Evolutionary conservation across 1,284 basidiomycete species (phyloP), one percentile per base, ranked within the genome.

Genomic region (Xerocomus nothofagi): DNA sequence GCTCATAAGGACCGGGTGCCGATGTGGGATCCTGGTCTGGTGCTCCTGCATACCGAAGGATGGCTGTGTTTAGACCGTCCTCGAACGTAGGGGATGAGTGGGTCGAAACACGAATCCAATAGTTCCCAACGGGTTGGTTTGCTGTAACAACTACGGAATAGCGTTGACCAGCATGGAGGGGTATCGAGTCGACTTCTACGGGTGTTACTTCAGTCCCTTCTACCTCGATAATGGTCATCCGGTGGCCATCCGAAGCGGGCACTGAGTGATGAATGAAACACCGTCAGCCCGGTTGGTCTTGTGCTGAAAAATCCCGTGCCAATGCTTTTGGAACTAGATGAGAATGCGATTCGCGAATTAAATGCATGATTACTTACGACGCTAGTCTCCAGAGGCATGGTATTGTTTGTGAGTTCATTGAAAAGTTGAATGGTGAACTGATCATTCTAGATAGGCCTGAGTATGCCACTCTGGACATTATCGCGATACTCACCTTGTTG

Each of bases 1-100:
- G 58, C 17, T 54, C 61, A 47, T 59, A 67, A 0, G 69, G 65
- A 0, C 63, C 59, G 49, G 69, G 62, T 0, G 52, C 30, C 0
- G 75, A 71, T 5, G 61, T 72, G 0, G 78, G 81, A 27, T 82
- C 79, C 9, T 39, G 39, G 1, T 50, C 50, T 0, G 64, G 55
- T 3, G 81, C 82, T 6, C 76, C 75, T 0, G 38, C 50, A 56
- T 85, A 85, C n/a, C 76, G 73, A 24, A 84, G 57, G 48, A 85
- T 79, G 3, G 80, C 83, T 15, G 70, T 68, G 56, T 79, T 80
- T 36, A 73, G 58, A 5, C 74, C 74, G 9, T 65, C 67, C 1
- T 49, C 59, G 53, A 76, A 72, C 3, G 62, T 44, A 3, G 44
- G 30, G 20, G 48, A n/a, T 8, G 39, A 18, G 34, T 50, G 37